These are phyloP conservation scores for Lactifluus subvellereus DNA, from an alignment of 768 basidiomycete genomes.

Conservation along the genomic window DNA sequence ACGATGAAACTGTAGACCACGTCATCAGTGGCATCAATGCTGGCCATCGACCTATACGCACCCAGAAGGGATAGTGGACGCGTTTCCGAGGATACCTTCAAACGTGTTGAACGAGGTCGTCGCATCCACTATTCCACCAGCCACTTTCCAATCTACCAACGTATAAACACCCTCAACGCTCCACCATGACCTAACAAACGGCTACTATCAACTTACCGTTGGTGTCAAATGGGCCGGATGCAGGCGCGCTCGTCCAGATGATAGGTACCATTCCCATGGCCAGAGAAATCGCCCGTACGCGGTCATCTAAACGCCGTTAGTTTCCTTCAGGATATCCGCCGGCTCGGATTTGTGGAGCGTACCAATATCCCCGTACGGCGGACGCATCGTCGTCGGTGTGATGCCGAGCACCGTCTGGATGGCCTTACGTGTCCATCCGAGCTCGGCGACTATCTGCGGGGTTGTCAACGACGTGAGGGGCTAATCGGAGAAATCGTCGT, in stretches of 20 bases:
- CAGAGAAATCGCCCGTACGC: constrained; percentile 82
- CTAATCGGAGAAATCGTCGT: constrained; percentile 31
- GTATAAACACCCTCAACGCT: not conserved
- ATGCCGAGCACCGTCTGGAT: constrained; percentile 74
- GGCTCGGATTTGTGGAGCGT: not conserved
- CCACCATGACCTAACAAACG: not conserved
- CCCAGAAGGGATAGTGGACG: constrained; percentile 56
- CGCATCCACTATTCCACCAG: constrained; percentile 67
- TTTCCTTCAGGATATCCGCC: not conserved
- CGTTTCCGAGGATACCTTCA: constrained; percentile 65
- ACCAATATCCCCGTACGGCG: constrained; percentile 81
- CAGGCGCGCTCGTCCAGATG: constrained; percentile 74
- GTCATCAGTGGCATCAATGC: constrained; percentile 21
- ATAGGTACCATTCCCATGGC: constrained; percentile 91
- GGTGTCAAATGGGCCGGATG: constrained; percentile 58
- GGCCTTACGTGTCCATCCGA: constrained; percentile 86
- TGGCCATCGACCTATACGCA: constrained; percentile 28
- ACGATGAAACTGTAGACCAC: constrained; percentile 64
- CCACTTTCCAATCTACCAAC: constrained; percentile 74
- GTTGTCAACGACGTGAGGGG: constrained; percentile 66
- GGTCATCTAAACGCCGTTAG: constrained; percentile 54
- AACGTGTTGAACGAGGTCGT: constrained; percentile 62
- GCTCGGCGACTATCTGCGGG: constrained; percentile 83
- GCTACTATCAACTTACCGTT: constrained; percentile 43
- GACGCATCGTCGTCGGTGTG: constrained; percentile 72